phyloP scores from a whole-genome alignment of 495 filamentous ascomycete species.

The Staphylotrichum longicolle region DNA sequence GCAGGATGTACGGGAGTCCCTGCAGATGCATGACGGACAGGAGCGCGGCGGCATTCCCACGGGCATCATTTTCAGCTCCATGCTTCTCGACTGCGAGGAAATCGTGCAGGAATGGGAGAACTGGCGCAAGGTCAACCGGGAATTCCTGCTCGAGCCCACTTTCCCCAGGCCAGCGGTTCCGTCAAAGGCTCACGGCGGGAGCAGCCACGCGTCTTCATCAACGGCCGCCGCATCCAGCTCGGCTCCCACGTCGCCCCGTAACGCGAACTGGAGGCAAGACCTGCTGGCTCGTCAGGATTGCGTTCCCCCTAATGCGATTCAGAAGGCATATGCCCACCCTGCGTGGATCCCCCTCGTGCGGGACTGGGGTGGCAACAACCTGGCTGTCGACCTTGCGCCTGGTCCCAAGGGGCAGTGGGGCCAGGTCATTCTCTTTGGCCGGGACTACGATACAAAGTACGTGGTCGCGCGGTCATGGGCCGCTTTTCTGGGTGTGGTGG shows the following conservation, averaged over 20 bases:
- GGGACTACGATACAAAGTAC: slow-evolving; percentile 98
- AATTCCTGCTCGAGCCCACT: slow-evolving; percentile 65
- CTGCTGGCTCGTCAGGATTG: slow-evolving; percentile 82
- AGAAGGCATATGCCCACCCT: slow-evolving; percentile 91
- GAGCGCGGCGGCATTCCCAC: slow-evolving; percentile 90
- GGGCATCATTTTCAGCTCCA: slow-evolving; percentile 86
- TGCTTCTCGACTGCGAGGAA: slow-evolving; percentile 97
- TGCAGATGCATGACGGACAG: slow-evolving; percentile 90
- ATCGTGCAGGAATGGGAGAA: slow-evolving; percentile 98
- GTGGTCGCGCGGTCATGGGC: slow-evolving; percentile 93
- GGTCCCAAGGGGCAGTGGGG: slow-evolving; percentile 91
- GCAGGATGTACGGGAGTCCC: slow-evolving; percentile 87
- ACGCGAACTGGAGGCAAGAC: slow-evolving; percentile 77
- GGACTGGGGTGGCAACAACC: slow-evolving; percentile 97
- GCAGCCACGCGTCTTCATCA: slow-evolving; percentile 51
- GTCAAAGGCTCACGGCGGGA: slow-evolving; percentile 65
- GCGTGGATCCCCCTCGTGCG: slow-evolving; percentile 95
- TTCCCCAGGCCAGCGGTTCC: slow-evolving; percentile 56
- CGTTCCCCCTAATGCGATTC: slow-evolving; percentile 79
- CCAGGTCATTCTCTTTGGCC: slow-evolving; percentile 92
- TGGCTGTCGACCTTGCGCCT: slow-evolving; percentile 91
- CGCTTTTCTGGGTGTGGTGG: slow-evolving; percentile 77
- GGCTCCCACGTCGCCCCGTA: slow-evolving; percentile 49
- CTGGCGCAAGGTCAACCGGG: slow-evolving; percentile 88
- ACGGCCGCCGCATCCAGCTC: slow-evolving; percentile 37